Conservation (phyloP, 352 stramenopile species). For the Thraustotheca clavata region DNA sequence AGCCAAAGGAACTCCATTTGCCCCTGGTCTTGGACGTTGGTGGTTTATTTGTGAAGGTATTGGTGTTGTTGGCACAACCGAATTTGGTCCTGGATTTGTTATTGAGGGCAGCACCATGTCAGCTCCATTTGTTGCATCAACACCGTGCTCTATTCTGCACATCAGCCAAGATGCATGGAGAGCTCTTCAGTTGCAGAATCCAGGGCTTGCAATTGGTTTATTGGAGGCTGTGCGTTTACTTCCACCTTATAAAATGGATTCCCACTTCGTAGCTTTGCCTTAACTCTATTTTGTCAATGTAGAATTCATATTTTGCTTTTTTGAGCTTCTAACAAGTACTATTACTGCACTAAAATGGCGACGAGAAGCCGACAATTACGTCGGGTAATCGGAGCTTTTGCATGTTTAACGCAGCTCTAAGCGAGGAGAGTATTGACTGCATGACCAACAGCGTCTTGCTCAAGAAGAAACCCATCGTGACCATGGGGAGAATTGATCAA, state of each 20-base stretch:
- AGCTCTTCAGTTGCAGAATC: conserved; percentile 40
- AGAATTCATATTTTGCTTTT: no score
- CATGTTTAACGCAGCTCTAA: not conserved
- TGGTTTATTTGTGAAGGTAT: not conserved
- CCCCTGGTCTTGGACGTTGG: not conserved
- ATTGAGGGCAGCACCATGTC: not conserved
- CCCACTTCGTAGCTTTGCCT: no score
- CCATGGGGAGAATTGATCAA: conserved; percentile 87
- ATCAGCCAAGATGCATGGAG: conserved; percentile 49
- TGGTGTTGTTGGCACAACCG: not conserved
- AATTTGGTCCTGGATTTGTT: not conserved
- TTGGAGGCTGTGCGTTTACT: conserved; percentile 51
- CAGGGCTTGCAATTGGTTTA: conserved; percentile 62
- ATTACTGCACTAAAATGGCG: no score
- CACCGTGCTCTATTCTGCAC: conserved; percentile 53
- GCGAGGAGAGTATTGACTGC: conserved; percentile 49
- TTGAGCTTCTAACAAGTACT: no score
- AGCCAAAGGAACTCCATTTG: not conserved
- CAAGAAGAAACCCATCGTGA: conserved; percentile 96
- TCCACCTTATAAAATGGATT: no score
- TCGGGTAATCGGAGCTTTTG: not conserved
- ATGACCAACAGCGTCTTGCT: conserved; percentile 88
- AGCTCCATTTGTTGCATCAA: conserved; percentile 41
- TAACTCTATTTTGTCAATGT: no score
- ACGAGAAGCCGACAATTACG: not conserved